Conservation (phyloP, 1,284 basidiomycete species). For the Fomitopsis betulina region DNA sequence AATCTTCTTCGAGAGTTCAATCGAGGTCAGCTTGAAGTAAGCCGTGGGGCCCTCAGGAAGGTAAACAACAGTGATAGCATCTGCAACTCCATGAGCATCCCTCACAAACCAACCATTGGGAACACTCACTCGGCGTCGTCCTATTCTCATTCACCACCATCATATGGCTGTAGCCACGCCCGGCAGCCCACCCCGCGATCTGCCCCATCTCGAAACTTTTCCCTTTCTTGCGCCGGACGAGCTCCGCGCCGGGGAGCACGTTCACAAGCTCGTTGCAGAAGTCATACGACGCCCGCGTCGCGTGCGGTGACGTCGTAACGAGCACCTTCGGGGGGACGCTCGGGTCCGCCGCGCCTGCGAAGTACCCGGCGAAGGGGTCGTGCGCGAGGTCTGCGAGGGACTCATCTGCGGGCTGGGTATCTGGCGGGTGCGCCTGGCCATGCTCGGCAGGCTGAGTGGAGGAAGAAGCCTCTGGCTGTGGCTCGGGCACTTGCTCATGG, state of each 20-base stretch:
- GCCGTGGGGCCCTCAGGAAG: conserved; percentile 93
- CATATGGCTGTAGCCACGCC: conserved; percentile 83
- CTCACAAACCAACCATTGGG: neutral
- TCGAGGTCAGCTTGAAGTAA: conserved; percentile 92
- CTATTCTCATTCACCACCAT: conserved; percentile 94
- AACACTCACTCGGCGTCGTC: conserved; percentile 81
- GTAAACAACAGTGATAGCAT: conserved; percentile 89
- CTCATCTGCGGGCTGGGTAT: conserved; percentile 43
- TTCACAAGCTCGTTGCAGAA: conserved; percentile 91
- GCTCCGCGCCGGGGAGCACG: conserved; percentile 93
- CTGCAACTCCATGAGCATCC: conserved; percentile 34
- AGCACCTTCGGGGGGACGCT: conserved; percentile 78
- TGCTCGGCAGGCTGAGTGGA: conserved; percentile 15
- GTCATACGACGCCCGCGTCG: conserved; percentile 78
- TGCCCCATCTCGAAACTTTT: conserved; percentile 92
- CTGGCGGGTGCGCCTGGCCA: conserved; percentile 1
- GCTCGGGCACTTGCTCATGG: neutral
- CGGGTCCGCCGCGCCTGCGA: conserved; percentile 60
- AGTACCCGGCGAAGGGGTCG: conserved; percentile 71
- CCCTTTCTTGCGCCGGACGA: conserved; percentile 86
- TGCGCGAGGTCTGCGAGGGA: conserved; percentile 62
- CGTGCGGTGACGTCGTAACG: conserved; percentile 87
- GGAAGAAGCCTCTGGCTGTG: conserved; percentile 19
- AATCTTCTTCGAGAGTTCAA: conserved; percentile 84
- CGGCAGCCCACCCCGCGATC: conserved; percentile 92